Evolutionary conservation across 2,329 filamentous ascomycete species (phyloP).

Genomic region (Verticillium dahliae): DNA sequence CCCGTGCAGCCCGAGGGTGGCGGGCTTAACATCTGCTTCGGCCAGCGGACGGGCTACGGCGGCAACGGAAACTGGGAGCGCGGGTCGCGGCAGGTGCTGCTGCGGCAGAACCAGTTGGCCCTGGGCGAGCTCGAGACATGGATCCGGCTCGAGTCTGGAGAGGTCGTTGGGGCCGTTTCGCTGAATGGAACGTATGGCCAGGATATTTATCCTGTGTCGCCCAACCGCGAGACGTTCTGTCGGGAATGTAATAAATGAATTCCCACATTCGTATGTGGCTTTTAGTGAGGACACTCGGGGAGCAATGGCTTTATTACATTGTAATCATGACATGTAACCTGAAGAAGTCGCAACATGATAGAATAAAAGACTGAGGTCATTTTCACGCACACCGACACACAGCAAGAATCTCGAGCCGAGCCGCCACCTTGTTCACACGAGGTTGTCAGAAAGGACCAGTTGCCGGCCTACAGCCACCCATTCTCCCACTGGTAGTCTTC

Average conservation of each 20-base stretch:
- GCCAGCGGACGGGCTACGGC: constrained; percentile 63
- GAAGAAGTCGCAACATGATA: too few relatives aligned
- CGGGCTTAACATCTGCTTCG: constrained; percentile 48
- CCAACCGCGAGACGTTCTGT: constrained; percentile 24
- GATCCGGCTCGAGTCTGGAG: constrained; percentile 53
- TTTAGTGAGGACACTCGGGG: background rate
- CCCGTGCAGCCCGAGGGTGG: constrained; percentile 48
- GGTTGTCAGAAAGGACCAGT: too few relatives aligned
- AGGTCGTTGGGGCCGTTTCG: constrained; percentile 40
- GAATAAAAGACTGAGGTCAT: too few relatives aligned
- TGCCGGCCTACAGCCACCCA: too few relatives aligned
- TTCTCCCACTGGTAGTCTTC: too few relatives aligned
- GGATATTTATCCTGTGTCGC: constrained; percentile 44
- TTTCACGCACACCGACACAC: too few relatives aligned
- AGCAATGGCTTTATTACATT: too few relatives aligned
- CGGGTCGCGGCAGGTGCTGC: constrained; percentile 48
- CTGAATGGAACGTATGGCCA: constrained; percentile 54
- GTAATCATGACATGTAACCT: too few relatives aligned
- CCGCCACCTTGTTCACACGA: too few relatives aligned
- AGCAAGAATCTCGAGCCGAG: too few relatives aligned
- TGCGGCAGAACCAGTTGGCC: constrained; percentile 34
- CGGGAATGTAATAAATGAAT: background rate
- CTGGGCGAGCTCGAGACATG: constrained; percentile 46
- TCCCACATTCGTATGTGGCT: background rate
- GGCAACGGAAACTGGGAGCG: constrained; percentile 61